Base-by-base conservation (phyloP, 371 early-diverging fungal species). In the Apophysomyces sp. region DNA sequence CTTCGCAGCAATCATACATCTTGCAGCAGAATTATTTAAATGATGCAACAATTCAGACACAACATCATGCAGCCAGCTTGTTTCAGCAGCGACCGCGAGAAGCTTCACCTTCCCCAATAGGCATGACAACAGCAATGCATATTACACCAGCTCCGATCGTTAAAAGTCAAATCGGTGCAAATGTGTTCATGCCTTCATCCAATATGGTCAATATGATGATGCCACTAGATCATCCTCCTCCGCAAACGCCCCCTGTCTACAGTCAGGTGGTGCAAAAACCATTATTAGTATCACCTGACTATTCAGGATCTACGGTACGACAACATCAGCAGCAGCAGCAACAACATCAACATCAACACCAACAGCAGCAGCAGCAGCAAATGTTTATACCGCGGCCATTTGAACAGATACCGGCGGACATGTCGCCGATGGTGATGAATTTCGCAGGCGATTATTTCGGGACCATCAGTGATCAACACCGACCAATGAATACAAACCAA, bases 101-200 rank as follows among this genome's bases (percentile, higher is more conserved):
- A 21, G 21, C 24, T 44, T 44, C 49, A 44, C 18, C 49, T 44
- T 44, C 49, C 21, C 24, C 49, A 44, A 8, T 44, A 44, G 49
- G 49, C 9, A 44, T 44, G 49, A 44, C 49, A 44, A 44, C 49
- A 21, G 49, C 49, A 6, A 44, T 44, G 49, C 49, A 44, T 44
- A 41, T 61, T 18, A 60, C 66, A 31, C 53, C 61, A 37, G 66
- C 61, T 28, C 66, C 66, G 21, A 53, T 66, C 24, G 66, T 66
- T 18, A 66, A 66, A 37, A 66, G 67, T 37, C 67, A 66, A 58
- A 62, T 34, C 13, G 34, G 34, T 11, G 13, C 34, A 8, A 34
- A 34, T 34, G 13, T 55, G 41, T 18, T 41, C 44, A 34, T 44
- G 30, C 40, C 41, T 28, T 29, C 56, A 37, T 7, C 41, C 12